A percentile compares a stretch with the other conserved stretches of the same genome.
phyloP scores from a whole-genome alignment of 768 basidiomycete species.

The Naganishia vishniacii region DNA sequence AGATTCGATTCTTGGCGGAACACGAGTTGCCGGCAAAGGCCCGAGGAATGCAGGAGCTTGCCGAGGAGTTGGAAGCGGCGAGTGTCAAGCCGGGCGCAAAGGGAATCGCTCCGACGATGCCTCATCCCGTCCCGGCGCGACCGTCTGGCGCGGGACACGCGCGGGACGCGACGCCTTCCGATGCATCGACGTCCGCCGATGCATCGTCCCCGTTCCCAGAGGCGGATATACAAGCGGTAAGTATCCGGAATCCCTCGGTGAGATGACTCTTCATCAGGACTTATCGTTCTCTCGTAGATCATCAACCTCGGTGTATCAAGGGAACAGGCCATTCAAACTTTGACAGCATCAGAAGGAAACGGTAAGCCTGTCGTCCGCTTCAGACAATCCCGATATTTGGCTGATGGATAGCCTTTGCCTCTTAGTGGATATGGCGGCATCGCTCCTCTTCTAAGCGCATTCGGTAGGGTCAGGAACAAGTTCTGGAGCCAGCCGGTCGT shows the following conservation, averaged over 20 bases:
- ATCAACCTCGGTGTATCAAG: conserved; percentile 72
- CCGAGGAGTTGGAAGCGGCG: conserved; percentile 37
- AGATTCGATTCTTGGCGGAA: conserved; percentile 82
- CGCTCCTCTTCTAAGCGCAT: conserved; percentile 62
- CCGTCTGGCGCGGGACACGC: conserved; percentile 61
- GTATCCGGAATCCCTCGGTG: conserved; percentile 21
- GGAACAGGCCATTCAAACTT: conserved; percentile 67
- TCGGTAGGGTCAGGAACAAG: not conserved
- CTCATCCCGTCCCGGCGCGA: conserved; percentile 22
- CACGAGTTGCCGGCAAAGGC: conserved; percentile 88
- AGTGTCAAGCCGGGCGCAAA: conserved; percentile 28
- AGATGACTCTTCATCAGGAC: not conserved
- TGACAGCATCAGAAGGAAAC: conserved; percentile 78
- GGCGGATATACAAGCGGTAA: conserved; percentile 54
- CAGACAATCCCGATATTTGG: not conserved
- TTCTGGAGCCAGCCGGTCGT: too few relatives aligned
- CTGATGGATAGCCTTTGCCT: not conserved
- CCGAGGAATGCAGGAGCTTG: conserved; percentile 38
- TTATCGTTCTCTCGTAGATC: conserved; percentile 47
- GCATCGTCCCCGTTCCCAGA: conserved; percentile 53
- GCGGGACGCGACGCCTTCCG: conserved; percentile 54
- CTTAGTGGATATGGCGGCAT: conserved; percentile 71
- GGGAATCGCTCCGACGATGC: conserved; percentile 32
- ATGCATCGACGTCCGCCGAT: not conserved
- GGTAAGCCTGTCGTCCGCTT: conserved; percentile 25